Conservation (phyloP, 2,329 filamentous ascomycete genomes). For the Camptophora hylomeconis region DNA sequence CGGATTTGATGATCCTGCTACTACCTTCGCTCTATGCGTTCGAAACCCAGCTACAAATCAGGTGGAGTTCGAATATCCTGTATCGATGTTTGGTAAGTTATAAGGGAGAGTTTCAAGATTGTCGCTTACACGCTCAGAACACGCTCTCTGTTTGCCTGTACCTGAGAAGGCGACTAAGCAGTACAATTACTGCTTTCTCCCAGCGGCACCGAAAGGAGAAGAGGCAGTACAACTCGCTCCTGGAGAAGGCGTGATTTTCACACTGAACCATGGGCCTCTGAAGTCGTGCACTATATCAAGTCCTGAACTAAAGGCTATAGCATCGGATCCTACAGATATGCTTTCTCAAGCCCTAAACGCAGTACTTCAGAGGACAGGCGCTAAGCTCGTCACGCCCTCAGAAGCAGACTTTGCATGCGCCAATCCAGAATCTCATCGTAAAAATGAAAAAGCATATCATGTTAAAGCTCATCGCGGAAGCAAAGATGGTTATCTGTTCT, state of each 20-base stretch:
- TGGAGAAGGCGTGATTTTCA: conserved; percentile 51
- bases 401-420: conserved; percentile 47
- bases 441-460: conserved; percentile 50
- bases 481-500: conserved; percentile 56
- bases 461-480: conserved; percentile 51
- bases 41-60: conserved; percentile 37
- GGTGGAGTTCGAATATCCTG: conserved; percentile 40
- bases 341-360: conserved; percentile 38
- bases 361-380: conserved; percentile 32
- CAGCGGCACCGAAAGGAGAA: conserved; percentile 37
- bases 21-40: conserved; percentile 31
- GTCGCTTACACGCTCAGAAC: conserved; percentile 27
- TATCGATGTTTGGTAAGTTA: background rate
- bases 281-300: conserved; percentile 24
- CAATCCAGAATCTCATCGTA: conserved; percentile 46
- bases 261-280: conserved; percentile 40
- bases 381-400: conserved; percentile 38
- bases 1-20: conserved; percentile 4
- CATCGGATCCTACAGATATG: conserved; percentile 30
- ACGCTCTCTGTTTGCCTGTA: conserved; percentile 48
- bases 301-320: conserved; percentile 7
- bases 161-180: conserved; percentile 52
- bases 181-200: conserved; percentile 50
- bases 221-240: no score
- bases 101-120: no score